Base-by-base conservation (phyloP, 2,329 filamentous ascomycete species). In the Aureobasidium lini region DNA sequence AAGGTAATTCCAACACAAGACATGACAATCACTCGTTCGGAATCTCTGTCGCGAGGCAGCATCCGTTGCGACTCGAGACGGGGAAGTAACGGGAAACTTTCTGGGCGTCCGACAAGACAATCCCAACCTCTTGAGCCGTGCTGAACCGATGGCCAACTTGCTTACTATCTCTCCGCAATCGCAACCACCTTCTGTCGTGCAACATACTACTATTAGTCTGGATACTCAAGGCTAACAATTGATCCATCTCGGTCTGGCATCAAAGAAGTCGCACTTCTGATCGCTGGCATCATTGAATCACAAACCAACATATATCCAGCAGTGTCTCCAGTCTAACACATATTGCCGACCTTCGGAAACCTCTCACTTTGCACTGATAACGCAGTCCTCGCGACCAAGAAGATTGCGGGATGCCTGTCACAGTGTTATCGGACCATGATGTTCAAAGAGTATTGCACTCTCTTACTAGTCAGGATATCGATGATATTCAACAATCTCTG, bases 371-470 rank as follows among this genome's bases (percentile, higher is more conserved):
- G 3, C 23, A 23, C 23, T 23, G 23, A 23, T 23, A 23, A 23
- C 23, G 23, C 23, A 23, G 23, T 23, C 23, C 3, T 23, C 23
- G 23, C 23, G 23, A 23, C 23, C 23, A 23, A 23, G 4, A 23
- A 23, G 23, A 2, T 23, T 23, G 23, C 23, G 16, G n/a, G 23
- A 85, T 86, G 82, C 78, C 83, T 56, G 76, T 86, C 61, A 85
- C 82, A 0, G 73, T 86, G 37, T 77, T 87, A 32, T 78, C 81
- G 28, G 79, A 82, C 66, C 65, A 74, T 11, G 79, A 86, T 63
- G 80, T 86, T 32, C 78, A 76, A 60, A 72, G 71, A 5, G 71
- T 86, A 7, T 76, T 86, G 7, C 75, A 81, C 48, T 79, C 80
- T 11, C 73, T 86, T 53, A 79, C 72, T 40, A 78, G 77, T 56